Evolutionary conservation across 306 rosid genomes (phyloP).

Genomic region (Alnus rubra): DNA sequence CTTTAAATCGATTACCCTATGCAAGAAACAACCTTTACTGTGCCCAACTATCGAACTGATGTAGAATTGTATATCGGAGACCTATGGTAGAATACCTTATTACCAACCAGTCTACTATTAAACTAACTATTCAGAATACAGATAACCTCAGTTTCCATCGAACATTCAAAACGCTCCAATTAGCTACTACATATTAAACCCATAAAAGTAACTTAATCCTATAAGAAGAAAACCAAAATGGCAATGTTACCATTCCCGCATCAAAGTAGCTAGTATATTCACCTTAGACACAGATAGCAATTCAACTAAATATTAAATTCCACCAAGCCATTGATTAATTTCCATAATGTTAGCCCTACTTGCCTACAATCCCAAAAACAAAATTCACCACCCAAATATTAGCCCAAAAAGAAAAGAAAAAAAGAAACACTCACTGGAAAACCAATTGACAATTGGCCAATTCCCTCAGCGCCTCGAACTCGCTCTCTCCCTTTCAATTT

Average conservation of each 20-base stretch:
- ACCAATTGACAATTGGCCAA: not conserved
- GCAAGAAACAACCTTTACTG: not conserved
- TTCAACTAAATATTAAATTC: no score
- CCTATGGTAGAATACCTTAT: not conserved
- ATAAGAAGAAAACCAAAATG: constrained; percentile 10
- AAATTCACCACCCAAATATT: constrained; percentile 19
- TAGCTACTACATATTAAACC: not conserved
- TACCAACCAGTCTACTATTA: not conserved
- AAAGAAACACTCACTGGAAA: constrained; percentile 33
- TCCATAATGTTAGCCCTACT: not conserved
- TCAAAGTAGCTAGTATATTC: not conserved
- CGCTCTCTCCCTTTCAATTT: constrained; percentile 41
- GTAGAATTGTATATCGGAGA: not conserved
- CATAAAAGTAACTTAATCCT: not conserved
- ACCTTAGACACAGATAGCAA: constrained; percentile 2
- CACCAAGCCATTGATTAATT: not conserved
- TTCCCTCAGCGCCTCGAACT: constrained; percentile 42
- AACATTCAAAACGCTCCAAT: not conserved
- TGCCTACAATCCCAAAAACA: constrained; percentile 9
- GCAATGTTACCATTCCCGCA: constrained; percentile 17
- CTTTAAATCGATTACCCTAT: not conserved
- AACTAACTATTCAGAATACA: not conserved
- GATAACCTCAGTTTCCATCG: not conserved
- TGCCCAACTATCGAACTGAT: not conserved
- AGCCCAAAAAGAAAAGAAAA: not conserved